Evolutionary conservation across 1,139 yeast species (phyloP), one percentile per base, ranked within the genome.

Genomic region (Saccharomycopsis hybrid): DNA sequence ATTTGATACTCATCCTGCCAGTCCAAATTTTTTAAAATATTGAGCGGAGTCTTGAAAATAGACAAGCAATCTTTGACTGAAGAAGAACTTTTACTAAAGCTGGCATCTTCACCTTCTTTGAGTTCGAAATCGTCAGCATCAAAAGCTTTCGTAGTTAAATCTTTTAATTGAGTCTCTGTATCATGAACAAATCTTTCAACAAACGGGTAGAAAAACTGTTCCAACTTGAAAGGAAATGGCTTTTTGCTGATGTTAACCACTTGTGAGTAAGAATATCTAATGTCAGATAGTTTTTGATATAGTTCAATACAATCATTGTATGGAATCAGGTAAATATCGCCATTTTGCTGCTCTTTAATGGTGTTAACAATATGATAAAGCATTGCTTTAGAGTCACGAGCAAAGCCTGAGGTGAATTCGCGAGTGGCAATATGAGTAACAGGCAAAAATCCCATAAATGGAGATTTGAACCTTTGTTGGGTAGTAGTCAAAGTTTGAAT

Each of bases 31-130:
- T 69, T 71, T 46, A 87, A 66, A 18, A 84, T 69, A 5, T 67
- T 65, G 28, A 85, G 61, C 24, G 79, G 77, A 53, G 82, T 81
- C 54, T 76, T 76, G 45, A 85, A 73, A 60, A 85, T 71, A 5
- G 79, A 71, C 62, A 85, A 82, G 27, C 84, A 73, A 60, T 86
- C 95, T 31, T 76, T 63, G 1, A 85, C 85, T 0, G 92, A 84
- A 1, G 78, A 69, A 49, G 80, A 70, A 39, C 65, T 58, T 24
- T 61, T 59, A 1, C 60, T 66, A 55, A 70, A 9, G 4, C 31
- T 35, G 25, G n/a, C 30, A n/a, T 33, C 33, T 13, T 28, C 41
- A 38, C 42, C 49, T 18, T 29, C 33, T 9, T 35, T 36, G 51
- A 68, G 69, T 53, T 71, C 66, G 63, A 82, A 84, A 0, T 60